Evolutionary conservation across 768 basidiomycete genomes (phyloP).

Genomic region (Hortiboletus campestris): DNA sequence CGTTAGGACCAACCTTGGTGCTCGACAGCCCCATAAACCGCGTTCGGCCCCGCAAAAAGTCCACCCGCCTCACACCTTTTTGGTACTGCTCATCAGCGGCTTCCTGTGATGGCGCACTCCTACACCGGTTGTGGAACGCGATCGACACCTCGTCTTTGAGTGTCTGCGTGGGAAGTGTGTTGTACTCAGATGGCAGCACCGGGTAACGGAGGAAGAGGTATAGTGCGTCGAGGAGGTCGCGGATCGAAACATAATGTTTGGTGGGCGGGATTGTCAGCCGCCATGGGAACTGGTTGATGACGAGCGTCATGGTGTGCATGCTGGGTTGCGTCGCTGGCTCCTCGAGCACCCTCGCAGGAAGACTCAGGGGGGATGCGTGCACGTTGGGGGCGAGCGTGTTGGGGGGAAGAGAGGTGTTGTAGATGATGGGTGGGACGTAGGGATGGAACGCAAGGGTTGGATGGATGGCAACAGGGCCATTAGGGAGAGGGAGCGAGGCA

Average conservation of each 20-base stretch:
- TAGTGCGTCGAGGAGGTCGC: conserved; percentile 49
- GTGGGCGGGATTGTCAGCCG: conserved; percentile 30
- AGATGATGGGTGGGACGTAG: conserved; percentile 16
- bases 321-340: conserved; percentile 33
- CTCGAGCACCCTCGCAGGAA: conserved; percentile 22
- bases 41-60: conserved; percentile 46
- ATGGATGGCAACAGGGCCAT: conserved; percentile 30
- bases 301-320: conserved; percentile 29
- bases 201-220: conserved; percentile 43
- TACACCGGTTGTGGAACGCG: conserved; percentile 44
- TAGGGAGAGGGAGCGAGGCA: conserved; percentile 18
- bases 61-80: conserved; percentile 53
- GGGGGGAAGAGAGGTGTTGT: conserved; percentile 22
- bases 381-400: conserved; percentile 21
- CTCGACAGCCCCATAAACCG: conserved; percentile 49
- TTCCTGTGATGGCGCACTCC: conserved; percentile 30
- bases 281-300: conserved; percentile 35
- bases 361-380: conserved; percentile 25
- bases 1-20: conserved; percentile 35
- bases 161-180: conserved; percentile 30
- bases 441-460: conserved; percentile 32
- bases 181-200: conserved; percentile 42
- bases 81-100: conserved; percentile 38
- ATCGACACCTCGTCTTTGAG: conserved; percentile 37
- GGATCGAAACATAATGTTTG: conserved; percentile 36